Percentiles rank a stretch among this genome's conserved stretches.
These are phyloP conservation scores for Penicillium verrucosum DNA, from an alignment of 2,329 filamentous ascomycete genomes.

Conservation along the genomic window DNA sequence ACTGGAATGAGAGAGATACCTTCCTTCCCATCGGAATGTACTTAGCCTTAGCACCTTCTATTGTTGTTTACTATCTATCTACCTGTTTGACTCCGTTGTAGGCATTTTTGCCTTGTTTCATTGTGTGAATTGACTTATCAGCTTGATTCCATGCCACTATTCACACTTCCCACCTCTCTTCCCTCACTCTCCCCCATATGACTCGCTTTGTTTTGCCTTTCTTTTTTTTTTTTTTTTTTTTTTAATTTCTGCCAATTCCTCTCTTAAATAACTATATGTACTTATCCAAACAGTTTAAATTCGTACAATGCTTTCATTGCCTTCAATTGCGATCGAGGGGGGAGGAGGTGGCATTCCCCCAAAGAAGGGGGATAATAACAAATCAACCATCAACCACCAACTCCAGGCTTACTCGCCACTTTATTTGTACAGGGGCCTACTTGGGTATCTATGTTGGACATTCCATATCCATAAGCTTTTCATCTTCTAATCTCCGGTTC, in stretches of 20 bases:
- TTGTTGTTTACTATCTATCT: not conserved
- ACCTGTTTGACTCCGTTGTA: not conserved
- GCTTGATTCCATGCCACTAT: not conserved
- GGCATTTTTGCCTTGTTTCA: not conserved
- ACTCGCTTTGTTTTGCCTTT: too few species aligned
- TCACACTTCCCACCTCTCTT: not conserved
- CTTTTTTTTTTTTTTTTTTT: too few species aligned
- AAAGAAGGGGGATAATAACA: constrained; percentile 7
- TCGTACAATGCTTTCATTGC: not conserved
- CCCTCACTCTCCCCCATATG: not conserved
- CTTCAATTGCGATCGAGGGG: constrained; percentile 2
- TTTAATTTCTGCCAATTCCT: not conserved
- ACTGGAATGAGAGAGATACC: constrained; percentile 3
- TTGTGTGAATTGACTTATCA: not conserved
- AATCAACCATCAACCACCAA: not conserved
- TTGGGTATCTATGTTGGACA: not conserved
- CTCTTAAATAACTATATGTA: not conserved
- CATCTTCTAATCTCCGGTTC: not conserved
- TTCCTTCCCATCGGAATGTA: constrained; percentile 4
- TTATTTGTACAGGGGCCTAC: not conserved
- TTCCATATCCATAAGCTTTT: not conserved
- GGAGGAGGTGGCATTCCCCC: not conserved
- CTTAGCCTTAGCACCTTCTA: not conserved
- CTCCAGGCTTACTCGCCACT: not conserved
- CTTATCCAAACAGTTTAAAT: not conserved